Evolutionary conservation across 495 filamentous ascomycete genomes (phyloP), one percentile per base, ranked within the genome.

Genomic region (Neurospora terricola): DNA sequence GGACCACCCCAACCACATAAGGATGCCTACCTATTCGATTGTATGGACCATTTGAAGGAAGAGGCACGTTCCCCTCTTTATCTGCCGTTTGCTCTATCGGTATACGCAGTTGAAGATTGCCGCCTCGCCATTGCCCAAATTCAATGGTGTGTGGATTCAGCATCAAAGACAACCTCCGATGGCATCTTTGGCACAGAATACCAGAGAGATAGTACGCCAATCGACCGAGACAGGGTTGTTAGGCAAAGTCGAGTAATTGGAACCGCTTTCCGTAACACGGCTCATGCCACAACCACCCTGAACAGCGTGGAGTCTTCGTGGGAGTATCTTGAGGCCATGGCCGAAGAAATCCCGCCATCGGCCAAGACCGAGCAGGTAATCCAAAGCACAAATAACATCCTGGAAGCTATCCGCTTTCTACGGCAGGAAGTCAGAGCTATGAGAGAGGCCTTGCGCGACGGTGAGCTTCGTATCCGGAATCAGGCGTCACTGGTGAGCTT

Each of bases 181-280:
- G 21, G 21, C 21, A n/a, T n/a, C n/a, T n/a, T n/a, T n/a, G n/a
- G n/a, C n/a, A n/a, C n/a, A n/a, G n/a, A n/a, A n/a, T n/a, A n/a
- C n/a, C n/a, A n/a, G n/a, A n/a, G n/a, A n/a, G n/a, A n/a, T n/a
- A n/a, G n/a, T 54, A 12, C 45, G 9, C 21, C 1, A 14, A 27
- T n/a, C 0, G 1, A 54, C 1, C 45, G 45, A 54, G 0, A 11
- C 1, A 54, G 2, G 6, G 4, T 54, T 5, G 21, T 27, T 1
- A 2, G 12, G 21, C 9, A 23, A 23, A 54, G 5, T 27, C 0
- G 1, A 12, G 2, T 0, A 2, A 12, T 54, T 6, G 10, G 10
- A 21, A 0, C 1, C 1, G 18, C 18, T 21, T n/a, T 45, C 8
- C 0, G 0, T 2, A 0, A 2, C 8, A 9, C 3, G 11, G 10